phyloP scores from a whole-genome alignment of 1,139 yeast genomes.

The Pichia sp. region DNA sequence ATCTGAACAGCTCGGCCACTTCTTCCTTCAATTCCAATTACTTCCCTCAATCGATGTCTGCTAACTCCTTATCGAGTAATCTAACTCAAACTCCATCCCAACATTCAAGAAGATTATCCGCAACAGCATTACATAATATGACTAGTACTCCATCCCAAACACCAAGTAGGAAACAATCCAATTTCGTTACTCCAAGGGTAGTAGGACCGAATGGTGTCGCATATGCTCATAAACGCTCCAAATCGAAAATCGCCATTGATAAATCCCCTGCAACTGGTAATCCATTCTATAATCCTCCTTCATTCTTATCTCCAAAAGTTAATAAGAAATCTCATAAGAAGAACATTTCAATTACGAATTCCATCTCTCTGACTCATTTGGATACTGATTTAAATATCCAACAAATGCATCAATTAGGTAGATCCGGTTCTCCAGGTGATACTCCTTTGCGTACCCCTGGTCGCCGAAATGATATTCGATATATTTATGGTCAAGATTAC shows the following conservation, averaged over 20 bases:
- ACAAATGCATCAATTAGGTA: slow-evolving; percentile 16
- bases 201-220: slow-evolving; percentile 6
- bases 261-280: slow-evolving; percentile 35
- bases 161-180: slow-evolving; percentile 25
- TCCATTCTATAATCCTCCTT: slow-evolving; percentile 49
- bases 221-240: slow-evolving; percentile 36
- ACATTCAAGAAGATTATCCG: slow-evolving; percentile 16
- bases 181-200: slow-evolving; percentile 25
- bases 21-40: slow-evolving; percentile 34
- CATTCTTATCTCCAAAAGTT: slow-evolving; percentile 42
- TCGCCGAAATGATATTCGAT: neutral
- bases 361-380: slow-evolving; percentile 29
- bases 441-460: slow-evolving; percentile 32
- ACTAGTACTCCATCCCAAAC: slow-evolving; percentile 27
- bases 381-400: slow-evolving; percentile 31
- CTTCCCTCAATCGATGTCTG: slow-evolving; percentile 13
- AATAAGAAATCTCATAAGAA: slow-evolving; percentile 28
- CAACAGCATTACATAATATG: slow-evolving; percentile 5
- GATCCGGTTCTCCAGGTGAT: slow-evolving; percentile 25
- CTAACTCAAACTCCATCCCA: slow-evolving; percentile 25
- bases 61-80: slow-evolving; percentile 29
- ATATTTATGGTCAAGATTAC: slow-evolving; percentile 16
- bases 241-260: slow-evolving; percentile 36
- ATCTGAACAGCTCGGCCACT: slow-evolving; percentile 38
- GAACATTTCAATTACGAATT: slow-evolving; percentile 29